Evolutionary conservation across 202 grass and related monocot species (phyloP), one percentile per base, ranked within the genome.

Genomic region (Saccharum hybrid): DNA sequence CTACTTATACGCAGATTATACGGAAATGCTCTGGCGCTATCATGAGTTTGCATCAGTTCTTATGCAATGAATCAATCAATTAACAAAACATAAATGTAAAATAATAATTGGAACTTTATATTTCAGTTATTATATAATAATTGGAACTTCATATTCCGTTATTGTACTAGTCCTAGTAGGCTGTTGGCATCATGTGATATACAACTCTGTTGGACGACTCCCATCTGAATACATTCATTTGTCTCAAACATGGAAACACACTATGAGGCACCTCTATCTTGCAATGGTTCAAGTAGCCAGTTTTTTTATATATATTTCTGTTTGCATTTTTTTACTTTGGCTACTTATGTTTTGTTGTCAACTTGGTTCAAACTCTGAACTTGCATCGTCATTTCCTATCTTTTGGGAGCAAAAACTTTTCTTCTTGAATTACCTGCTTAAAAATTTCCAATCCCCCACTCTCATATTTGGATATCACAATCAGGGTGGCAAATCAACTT

Each of bases 401-500:
- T 62, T 11, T 15, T 88, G 63, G 31, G 49, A 68, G 73, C 3
- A 63, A 74, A 82, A 70, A 1, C 23, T 56, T 75, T 62, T 85
- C 42, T 71, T 83, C 22, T 40, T 74, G 22, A 79, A 15, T 66
- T 42, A 78, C 61, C n/a, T 39, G 38, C 63, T 78, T 66, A 48
- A 71, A 76, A 40, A 74, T 66, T 74, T n/a, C 2, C 26, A 0
- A 39, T 82, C 43, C 46, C 39, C n/a, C 52, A n/a, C 5, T 23
- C 33, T 54, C 10, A 13, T 73, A 26, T 79, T 22, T 90, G 43
- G 30, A 61, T 79, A 57, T 75, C 18, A 85, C 68, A 34, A 68
- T 59, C 37, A 94, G 92, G 89, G 81, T 77, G 89, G 92, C 2
- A 94, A 82, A 90, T 94, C 90, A 63, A 90, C 74, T 66, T 86